These are phyloP conservation scores for Trichoderma asperellum DNA, from an alignment of 2,329 filamentous ascomycete species.

Conservation along the genomic window DNA sequence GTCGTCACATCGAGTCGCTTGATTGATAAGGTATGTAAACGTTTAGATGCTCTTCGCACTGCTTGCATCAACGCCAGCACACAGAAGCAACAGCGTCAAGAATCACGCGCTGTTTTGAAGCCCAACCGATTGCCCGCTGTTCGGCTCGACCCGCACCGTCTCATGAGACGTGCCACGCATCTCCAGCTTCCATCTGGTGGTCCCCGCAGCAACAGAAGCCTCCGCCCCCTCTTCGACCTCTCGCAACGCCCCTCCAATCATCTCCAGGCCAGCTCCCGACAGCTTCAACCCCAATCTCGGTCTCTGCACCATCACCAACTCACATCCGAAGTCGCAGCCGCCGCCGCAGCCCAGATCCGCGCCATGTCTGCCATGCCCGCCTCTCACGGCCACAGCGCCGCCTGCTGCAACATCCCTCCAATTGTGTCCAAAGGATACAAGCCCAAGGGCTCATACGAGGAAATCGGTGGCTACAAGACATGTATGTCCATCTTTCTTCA, in stretches of 20 bases:
- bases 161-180: slow-evolving; percentile 17
- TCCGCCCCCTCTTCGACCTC: neutral
- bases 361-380: slow-evolving; percentile 56
- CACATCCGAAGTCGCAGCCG: neutral
- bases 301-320: neutral
- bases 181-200: neutral
- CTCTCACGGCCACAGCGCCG: slow-evolving; percentile 57
- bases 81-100: too few relatives aligned
- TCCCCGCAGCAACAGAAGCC: slow-evolving; percentile 15
- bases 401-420: slow-evolving; percentile 63
- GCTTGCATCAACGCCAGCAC: neutral
- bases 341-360: slow-evolving; percentile 23
- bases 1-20: neutral
- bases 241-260: neutral
- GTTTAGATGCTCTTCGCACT: neutral
- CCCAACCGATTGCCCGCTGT: neutral
- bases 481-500: slow-evolving; percentile 38
- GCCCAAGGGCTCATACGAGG: slow-evolving; percentile 59
- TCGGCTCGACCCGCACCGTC: slow-evolving; percentile 4
- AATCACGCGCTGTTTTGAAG: neutral
- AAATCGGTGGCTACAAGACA: slow-evolving; percentile 59
- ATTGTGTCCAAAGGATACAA: slow-evolving; percentile 60
- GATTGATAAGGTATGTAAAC: neutral
- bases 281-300: neutral
- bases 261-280: neutral